Percentiles rank a stretch among this genome's conserved stretches.
These are phyloP conservation scores for Sphenostylis stenocarpa DNA, from an alignment of 306 rosid species.

Conservation along the genomic window DNA sequence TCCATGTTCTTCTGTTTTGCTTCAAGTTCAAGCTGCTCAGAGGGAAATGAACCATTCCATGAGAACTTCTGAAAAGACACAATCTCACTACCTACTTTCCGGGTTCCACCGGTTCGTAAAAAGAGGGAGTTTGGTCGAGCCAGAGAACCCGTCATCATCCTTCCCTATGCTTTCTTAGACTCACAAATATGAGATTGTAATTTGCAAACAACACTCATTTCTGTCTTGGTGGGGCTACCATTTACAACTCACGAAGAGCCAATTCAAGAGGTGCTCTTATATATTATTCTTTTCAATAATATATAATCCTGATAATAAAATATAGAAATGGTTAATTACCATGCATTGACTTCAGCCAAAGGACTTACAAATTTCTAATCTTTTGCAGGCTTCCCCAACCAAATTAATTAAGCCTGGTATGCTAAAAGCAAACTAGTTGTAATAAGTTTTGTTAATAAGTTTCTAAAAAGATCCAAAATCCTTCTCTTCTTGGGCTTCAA, in stretches of 20 bases:
- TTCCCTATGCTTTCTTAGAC: neutral
- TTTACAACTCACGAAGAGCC: neutral
- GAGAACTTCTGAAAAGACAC: neutral
- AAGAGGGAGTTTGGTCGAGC: neutral
- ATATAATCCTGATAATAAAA: too few relatives aligned
- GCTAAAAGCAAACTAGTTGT: too few relatives aligned
- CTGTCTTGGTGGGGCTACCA: neutral
- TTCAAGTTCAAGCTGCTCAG: neutral
- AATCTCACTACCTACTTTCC: neutral
- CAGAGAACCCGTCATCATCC: neutral
- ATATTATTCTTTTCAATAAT: too few relatives aligned
- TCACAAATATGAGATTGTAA: neutral
- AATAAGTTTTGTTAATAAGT: too few relatives aligned
- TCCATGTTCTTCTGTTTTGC: slow-evolving; percentile 44
- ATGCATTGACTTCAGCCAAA: too few relatives aligned
- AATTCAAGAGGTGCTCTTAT: neutral
- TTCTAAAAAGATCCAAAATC: too few relatives aligned
- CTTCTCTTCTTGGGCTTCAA: too few relatives aligned
- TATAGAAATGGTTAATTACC: too few relatives aligned
- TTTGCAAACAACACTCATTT: neutral
- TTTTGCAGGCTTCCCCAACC: too few relatives aligned
- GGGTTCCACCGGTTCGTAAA: neutral
- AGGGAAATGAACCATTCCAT: neutral
- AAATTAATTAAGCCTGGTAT: too few relatives aligned
- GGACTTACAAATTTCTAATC: too few relatives aligned